Evolutionary conservation across 768 basidiomycete species (phyloP), one percentile per base, ranked within the genome.

Genomic region (Rhodotorula graminis): DNA sequence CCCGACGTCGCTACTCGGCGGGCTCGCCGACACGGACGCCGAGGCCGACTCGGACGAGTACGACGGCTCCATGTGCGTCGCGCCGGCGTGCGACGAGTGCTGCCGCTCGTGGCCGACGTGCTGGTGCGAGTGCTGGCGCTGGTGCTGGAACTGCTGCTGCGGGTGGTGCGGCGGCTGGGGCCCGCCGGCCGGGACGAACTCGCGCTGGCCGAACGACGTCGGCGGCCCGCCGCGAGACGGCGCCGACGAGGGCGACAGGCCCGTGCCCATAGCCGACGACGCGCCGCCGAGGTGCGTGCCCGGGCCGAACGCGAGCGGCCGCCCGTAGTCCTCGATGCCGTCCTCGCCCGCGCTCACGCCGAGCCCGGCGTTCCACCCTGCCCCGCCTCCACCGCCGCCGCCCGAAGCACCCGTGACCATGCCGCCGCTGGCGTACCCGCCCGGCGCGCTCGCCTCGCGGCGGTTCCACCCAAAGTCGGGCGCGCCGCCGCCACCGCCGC

Each of bases 131-230:
- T 37, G 37, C 5, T 37, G 37, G 37, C 37, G 37, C 37, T 37
- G 37, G 37, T 37, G 37, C 37, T 37, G 37, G 37, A 5, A 37
- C 37, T 37, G 37, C 37, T 37, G 37, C 37, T 37, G 37, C 37
- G 4, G 37, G 5, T 37, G 37, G 37, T 4, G 9, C 37, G 37
- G 37, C 7, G 60, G 33, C n/a, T 50, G 23, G 2, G 49, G 47
- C 9, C 31, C 37, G 16, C 37, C 31, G 23, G 44, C 65, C 29
- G 56, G 55, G 25, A 46, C 19, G 42, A 33, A 56, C 44, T 65
- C 42, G n/a, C 64, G 40, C 19, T 46, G 25, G 3, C 64, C 64
- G 55, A 65, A 33, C 68, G 70, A 55, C 49, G 69, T 40, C 66
- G 59, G 31, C 61, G 50, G 50, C 33, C 29, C 29, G 5, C 0